Percentiles rank a stretch among this genome's conserved stretches.
Conservation (phyloP, 192 early-diverging fungal genomes). For the Polychytrium aggregatum region DNA sequence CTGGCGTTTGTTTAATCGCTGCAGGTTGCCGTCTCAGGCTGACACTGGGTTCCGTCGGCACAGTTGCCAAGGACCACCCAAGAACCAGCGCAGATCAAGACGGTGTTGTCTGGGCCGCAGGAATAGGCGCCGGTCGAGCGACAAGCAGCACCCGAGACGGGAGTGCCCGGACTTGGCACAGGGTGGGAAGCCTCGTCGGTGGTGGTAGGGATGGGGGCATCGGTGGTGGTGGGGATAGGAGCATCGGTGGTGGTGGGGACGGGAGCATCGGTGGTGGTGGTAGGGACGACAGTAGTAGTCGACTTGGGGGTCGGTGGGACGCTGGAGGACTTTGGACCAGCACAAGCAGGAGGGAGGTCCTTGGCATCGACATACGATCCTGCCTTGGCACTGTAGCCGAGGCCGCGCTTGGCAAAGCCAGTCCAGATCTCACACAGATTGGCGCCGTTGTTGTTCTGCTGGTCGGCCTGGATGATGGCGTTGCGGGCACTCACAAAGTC, state of each 20-base stretch:
- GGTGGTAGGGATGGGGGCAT: not conserved
- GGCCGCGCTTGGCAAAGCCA: slow-evolving; percentile 57
- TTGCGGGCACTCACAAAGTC: too few species aligned
- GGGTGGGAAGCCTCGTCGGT: too few species aligned
- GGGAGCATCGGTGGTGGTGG: not conserved
- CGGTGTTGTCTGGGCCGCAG: too few species aligned
- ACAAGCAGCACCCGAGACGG: too few species aligned
- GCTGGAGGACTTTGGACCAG: not conserved
- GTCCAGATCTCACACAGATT: slow-evolving; percentile 46
- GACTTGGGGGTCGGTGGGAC: not conserved
- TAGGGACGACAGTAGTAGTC: not conserved
- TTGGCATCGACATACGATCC: not conserved
- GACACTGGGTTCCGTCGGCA: too few species aligned
- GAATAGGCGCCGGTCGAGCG: too few species aligned
- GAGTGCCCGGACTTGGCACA: too few species aligned
- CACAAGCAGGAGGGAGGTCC: not conserved
- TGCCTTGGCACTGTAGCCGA: slow-evolving; percentile 31
- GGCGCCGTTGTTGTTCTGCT: slow-evolving; percentile 28
- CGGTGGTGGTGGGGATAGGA: not conserved
- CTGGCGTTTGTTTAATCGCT: too few species aligned
- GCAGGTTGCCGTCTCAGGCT: too few species aligned
- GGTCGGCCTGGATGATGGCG: too few species aligned
- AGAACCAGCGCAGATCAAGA: too few species aligned
- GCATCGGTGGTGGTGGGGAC: slow-evolving; percentile 4
- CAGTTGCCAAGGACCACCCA: too few species aligned